These are phyloP conservation scores for Gamarada debralockiae DNA, from an alignment of 495 filamentous ascomycete species.

Conservation along the genomic window DNA sequence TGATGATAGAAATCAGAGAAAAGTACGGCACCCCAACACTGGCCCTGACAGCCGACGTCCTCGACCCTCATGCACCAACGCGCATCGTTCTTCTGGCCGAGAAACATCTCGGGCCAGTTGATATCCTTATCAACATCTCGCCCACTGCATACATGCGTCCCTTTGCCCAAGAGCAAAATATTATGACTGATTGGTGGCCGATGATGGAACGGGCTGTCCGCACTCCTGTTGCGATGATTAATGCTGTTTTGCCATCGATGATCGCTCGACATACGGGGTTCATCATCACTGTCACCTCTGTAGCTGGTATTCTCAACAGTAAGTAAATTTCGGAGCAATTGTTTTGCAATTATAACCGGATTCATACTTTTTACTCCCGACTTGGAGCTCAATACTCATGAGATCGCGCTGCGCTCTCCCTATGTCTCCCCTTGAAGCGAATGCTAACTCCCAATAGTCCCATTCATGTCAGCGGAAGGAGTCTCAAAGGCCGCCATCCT, in stretches of 20 bases:
- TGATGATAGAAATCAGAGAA: slow-evolving; percentile 12
- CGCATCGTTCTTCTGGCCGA: slow-evolving; percentile 15
- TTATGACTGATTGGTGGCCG: slow-evolving; percentile 20
- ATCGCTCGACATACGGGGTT: slow-evolving; percentile 16
- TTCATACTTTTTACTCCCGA: no score
- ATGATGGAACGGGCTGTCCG: slow-evolving; percentile 22
- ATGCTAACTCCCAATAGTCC: neutral
- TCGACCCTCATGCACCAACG: slow-evolving; percentile 15
- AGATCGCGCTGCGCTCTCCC: no score
- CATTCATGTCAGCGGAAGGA: slow-evolving; percentile 23
- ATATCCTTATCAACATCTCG: slow-evolving; percentile 29
- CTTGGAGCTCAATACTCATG: no score
- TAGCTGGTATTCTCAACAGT: slow-evolving; percentile 9
- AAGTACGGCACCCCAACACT: slow-evolving; percentile 21
- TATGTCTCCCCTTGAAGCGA: no score
- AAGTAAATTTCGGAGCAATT: no score
- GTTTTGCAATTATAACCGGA: no score
- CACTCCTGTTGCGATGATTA: slow-evolving; percentile 20
- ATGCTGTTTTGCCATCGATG: slow-evolving; percentile 25
- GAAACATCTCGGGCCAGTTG: slow-evolving; percentile 19
- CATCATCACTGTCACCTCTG: slow-evolving; percentile 27
- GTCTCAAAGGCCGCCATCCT: slow-evolving; percentile 22
- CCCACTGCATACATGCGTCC: slow-evolving; percentile 17
- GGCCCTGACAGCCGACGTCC: slow-evolving; percentile 20
- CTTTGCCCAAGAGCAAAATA: slow-evolving; percentile 24